These are phyloP conservation scores for Dioscorea zingiberensis DNA, from an alignment of 106 monocot genomes.

Conservation along the genomic window DNA sequence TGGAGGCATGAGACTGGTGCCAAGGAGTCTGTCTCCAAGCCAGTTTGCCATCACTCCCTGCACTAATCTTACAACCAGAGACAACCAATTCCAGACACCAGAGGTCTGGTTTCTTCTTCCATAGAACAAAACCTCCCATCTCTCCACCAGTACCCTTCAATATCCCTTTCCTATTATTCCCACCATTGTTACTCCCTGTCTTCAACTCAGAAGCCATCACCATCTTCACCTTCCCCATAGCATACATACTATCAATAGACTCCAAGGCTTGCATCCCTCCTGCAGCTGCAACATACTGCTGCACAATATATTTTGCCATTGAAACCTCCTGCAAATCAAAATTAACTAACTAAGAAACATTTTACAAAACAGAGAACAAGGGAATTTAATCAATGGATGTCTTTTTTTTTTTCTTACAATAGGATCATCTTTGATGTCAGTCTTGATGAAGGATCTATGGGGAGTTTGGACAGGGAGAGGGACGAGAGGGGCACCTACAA, in stretches of 20 bases:
- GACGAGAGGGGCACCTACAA: conserved; percentile 72
- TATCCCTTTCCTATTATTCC: conserved; percentile 9
- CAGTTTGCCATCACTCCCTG: conserved; percentile 71
- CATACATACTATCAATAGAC: conserved; percentile 66
- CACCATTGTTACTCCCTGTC: background rate
- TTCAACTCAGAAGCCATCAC: conserved; percentile 21
- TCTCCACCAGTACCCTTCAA: conserved; percentile 22
- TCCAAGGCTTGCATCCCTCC: conserved; percentile 65
- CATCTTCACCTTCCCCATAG: conserved; percentile 85
- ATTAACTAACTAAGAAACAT: background rate
- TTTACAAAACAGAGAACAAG: background rate
- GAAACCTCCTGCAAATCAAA: conserved; percentile 38
- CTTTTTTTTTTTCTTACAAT: conserved; percentile 28
- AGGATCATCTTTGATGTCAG: conserved; percentile 43
- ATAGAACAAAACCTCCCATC: conserved; percentile 79
- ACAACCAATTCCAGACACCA: conserved; percentile 77
- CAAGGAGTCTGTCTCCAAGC: conserved; percentile 73
- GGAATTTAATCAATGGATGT: background rate
- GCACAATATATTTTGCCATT: conserved; percentile 83
- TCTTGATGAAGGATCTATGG: conserved; percentile 5
- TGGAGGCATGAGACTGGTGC: conserved; percentile 53
- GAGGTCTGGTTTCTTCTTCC: conserved; percentile 65
- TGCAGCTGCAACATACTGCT: conserved; percentile 73
- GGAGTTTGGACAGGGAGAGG: conserved; percentile 37
- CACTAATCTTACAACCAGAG: conserved; percentile 63